phyloP scores from a whole-genome alignment of 1,139 yeast genomes.

The Schwanniomyces etchellsii region DNA sequence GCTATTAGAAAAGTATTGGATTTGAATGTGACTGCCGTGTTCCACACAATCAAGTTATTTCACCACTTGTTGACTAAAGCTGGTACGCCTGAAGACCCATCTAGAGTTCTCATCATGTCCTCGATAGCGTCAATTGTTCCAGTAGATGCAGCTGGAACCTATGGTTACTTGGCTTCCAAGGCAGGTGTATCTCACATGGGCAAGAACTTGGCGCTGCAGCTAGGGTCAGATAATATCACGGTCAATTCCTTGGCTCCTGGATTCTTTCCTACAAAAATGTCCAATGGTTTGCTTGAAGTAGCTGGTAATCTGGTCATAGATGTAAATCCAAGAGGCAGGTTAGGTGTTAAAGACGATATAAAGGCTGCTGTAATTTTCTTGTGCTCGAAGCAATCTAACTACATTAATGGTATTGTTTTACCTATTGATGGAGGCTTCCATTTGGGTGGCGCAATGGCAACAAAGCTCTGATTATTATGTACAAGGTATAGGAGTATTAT shows the following conservation, averaged over 20 bases:
- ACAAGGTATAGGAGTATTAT: neutral
- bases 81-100: conserved; percentile 55
- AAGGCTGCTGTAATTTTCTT: conserved; percentile 56
- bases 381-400: conserved; percentile 53
- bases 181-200: conserved; percentile 74
- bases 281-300: conserved; percentile 54
- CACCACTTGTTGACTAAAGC: conserved; percentile 51
- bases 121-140: conserved; percentile 48
- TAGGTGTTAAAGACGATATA: conserved; percentile 60
- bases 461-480: conserved; percentile 2
- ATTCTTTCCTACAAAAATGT: conserved; percentile 74
- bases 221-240: conserved; percentile 63
- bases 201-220: conserved; percentile 54
- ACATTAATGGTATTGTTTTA: conserved; percentile 64
- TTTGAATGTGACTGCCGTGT: conserved; percentile 68
- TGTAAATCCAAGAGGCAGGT: conserved; percentile 58
- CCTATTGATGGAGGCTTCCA: conserved; percentile 73
- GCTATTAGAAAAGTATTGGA: conserved; percentile 63
- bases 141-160: conserved; percentile 50
- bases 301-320: conserved; percentile 47
- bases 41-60: conserved; percentile 59
- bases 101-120: conserved; percentile 64
- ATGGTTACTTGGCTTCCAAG: conserved; percentile 71
- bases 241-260: conserved; percentile 76
- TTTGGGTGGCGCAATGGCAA: conserved; percentile 12